Evolutionary conservation across 352 stramenopile species (phyloP), one percentile per base, ranked within the genome.

Genomic region (Halophytophthora polymorphica): DNA sequence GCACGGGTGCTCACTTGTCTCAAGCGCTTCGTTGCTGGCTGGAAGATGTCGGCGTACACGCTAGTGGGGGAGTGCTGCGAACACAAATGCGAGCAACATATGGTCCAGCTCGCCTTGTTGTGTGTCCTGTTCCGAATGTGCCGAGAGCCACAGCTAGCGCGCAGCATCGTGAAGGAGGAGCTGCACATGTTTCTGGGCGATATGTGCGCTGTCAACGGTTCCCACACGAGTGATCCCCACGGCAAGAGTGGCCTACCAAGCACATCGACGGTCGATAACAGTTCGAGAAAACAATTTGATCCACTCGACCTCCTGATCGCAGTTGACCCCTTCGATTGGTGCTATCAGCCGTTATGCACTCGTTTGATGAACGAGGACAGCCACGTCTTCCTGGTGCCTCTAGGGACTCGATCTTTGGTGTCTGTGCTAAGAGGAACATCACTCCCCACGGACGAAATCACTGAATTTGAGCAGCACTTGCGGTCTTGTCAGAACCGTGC

Each of bases 241-340:
- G 31, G 12, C 21, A 31, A 35, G 14, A 37, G 14, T 6, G 18
- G 14, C 7, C 23, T 18, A 21, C 14, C 17, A 19, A 39, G 17
- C 2, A 3, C 2, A 31, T 39, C 21, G 21, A 35, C 14, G 17
- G 14, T 11, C 25, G 28, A 21, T 17, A 23, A 37, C 22, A 0
- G 41, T 19, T 40, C 15, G 12, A 34, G 3, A 28, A 18, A 46
- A 38, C 17, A 22, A 41, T 51, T 66, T 37, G 65, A 86, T 15
- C 51, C 61, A 7, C 21, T 54, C 1, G 78, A 89, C 33, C 28
- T 78, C 5, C 45, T 82, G 35, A 41, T 86, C 10, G 38, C 55
- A 0, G 48, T 89, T 4, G 78, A 88, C 35, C 64, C 76, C 4
- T 86, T 88, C 19, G 69, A 89, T 50, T 89, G 78, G 78, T 72